Evolutionary conservation across 306 rosid genomes (phyloP).

Genomic region (Trichosanthes truncata): DNA sequence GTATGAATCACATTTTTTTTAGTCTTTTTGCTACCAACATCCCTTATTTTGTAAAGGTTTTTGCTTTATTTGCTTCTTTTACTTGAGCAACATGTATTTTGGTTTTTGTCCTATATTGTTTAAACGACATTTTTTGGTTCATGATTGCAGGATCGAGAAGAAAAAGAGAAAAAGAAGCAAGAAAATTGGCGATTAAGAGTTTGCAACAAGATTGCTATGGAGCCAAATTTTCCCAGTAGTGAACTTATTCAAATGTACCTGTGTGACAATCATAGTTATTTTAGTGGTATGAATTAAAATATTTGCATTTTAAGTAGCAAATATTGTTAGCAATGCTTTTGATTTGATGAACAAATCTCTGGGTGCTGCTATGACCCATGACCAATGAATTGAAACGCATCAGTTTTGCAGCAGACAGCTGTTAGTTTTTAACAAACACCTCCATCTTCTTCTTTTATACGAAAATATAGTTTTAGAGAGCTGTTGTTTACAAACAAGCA

Average conservation of each 20-base stretch:
- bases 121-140: conserved; percentile 7
- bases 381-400: background rate
- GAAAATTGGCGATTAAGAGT: conserved; percentile 52
- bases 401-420: background rate
- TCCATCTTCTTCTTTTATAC: background rate
- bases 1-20: background rate
- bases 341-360: background rate
- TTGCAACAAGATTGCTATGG: conserved; percentile 52
- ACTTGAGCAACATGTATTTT: background rate
- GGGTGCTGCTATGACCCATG: background rate
- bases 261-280: conserved; percentile 45
- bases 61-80: background rate
- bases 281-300: conserved; percentile 36
- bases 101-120: background rate
- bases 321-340: background rate
- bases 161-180: conserved; percentile 41
- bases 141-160: conserved; percentile 53
- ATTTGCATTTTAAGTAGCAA: background rate
- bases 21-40: background rate
- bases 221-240: conserved; percentile 56
- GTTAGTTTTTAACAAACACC: background rate
- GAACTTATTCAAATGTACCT: conserved; percentile 62
- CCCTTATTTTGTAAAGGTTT: background rate
- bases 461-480: background rate
- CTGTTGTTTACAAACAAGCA: background rate